Evolutionary conservation across 345 rosid genomes (phyloP).

Genomic region (Cardamine resedifolia): DNA sequence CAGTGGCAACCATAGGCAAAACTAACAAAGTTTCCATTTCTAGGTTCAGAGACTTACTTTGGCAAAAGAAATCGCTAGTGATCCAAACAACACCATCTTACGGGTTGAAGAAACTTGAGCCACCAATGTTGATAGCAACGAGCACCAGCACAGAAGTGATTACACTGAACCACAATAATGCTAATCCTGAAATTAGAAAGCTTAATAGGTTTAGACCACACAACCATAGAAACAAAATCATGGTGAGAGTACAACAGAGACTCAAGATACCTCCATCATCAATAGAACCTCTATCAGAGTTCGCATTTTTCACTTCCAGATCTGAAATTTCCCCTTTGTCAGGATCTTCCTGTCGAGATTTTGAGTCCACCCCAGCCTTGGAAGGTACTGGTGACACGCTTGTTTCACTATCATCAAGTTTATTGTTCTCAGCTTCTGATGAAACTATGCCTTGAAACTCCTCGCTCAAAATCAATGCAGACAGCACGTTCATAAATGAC

Average conservation of each 20-base stretch:
- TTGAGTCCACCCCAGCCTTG: slow-evolving; percentile 40
- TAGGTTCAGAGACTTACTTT: slow-evolving; percentile 42
- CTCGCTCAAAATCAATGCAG: slow-evolving; percentile 90
- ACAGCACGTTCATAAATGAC: slow-evolving; percentile 90
- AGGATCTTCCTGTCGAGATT: slow-evolving; percentile 41
- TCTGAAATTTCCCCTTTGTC: slow-evolving; percentile 30
- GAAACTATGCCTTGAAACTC: slow-evolving; percentile 98
- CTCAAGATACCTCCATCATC: slow-evolving; percentile 33
- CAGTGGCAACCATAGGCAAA: neutral
- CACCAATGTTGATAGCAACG: slow-evolving; percentile 66
- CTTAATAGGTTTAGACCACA: slow-evolving; percentile 22
- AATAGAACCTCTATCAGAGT: slow-evolving; percentile 30
- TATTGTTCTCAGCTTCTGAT: slow-evolving; percentile 68
- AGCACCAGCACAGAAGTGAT: slow-evolving; percentile 67
- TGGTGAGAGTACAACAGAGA: neutral
- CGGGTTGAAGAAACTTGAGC: slow-evolving; percentile 89
- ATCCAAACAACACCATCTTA: slow-evolving; percentile 40
- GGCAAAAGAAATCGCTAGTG: slow-evolving; percentile 31
- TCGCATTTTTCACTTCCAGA: slow-evolving; percentile 5
- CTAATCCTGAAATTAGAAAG: slow-evolving; percentile 59
- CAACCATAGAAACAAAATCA: slow-evolving; percentile 7
- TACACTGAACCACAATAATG: slow-evolving; percentile 68
- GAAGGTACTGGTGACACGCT: slow-evolving; percentile 38
- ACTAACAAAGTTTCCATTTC: neutral
- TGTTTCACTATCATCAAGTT: slow-evolving; percentile 46